Evolutionary conservation across 805 yeast species (phyloP).

Genomic region (Metschnikowia similis): DNA sequence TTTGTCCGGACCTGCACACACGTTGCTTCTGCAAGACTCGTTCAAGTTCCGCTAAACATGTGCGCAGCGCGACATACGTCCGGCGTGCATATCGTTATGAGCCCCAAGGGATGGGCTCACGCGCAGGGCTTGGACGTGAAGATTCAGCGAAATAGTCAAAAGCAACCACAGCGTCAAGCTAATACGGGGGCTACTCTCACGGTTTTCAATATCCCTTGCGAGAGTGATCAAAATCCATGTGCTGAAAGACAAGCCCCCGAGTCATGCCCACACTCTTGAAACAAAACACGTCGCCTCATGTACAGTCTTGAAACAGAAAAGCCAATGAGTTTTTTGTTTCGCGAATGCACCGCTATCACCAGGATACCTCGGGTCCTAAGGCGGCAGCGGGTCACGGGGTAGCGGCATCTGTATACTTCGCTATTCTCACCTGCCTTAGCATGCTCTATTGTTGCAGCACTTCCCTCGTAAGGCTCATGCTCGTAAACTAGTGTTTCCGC

Average conservation of each 20-base stretch:
- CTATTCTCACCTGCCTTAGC: not conserved
- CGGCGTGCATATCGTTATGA: conserved; percentile 29
- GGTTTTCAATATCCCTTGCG: too few relatives aligned
- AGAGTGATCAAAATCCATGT: too few relatives aligned
- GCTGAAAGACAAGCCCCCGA: too few relatives aligned
- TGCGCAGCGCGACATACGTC: not conserved
- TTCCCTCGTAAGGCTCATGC: too few relatives aligned
- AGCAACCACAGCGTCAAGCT: not conserved
- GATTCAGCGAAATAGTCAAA: not conserved
- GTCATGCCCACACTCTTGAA: not conserved
- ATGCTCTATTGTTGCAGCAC: not conserved
- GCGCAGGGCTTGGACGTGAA: not conserved
- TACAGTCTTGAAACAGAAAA: not conserved
- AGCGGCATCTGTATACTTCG: too few relatives aligned
- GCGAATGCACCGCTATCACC: not conserved
- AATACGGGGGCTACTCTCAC: too few relatives aligned
- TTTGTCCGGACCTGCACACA: not conserved
- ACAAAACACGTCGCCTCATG: not conserved
- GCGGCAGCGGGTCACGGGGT: too few relatives aligned
- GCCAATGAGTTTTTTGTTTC: not conserved
- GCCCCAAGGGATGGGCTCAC: not conserved
- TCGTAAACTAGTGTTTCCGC: not conserved
- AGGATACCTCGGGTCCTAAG: not conserved
- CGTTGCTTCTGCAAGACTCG: not conserved
- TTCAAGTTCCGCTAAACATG: not conserved